A percentile compares a stretch with the other conserved stretches of the same genome.
Evolutionary conservation across 2,329 filamentous ascomycete genomes (phyloP).

Genomic region (Hypoxylon sp.): DNA sequence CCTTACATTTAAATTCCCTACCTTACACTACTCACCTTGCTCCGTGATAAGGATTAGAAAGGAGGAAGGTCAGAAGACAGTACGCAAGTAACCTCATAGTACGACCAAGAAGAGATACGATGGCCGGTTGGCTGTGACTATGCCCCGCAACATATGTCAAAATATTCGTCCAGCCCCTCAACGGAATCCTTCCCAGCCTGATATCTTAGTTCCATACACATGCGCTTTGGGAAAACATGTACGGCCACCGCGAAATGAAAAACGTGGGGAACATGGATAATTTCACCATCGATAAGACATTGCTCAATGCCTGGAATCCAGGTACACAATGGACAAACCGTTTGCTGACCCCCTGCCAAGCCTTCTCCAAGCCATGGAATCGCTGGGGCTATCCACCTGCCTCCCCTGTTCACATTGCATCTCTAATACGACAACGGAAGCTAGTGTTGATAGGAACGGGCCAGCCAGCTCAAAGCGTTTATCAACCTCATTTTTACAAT

Average conservation of each 20-base stretch:
- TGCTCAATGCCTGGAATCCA: slow-evolving; percentile 29
- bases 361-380: slow-evolving; percentile 38
- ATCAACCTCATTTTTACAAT: slow-evolving; percentile 41
- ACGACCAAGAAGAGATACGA: slow-evolving; percentile 2
- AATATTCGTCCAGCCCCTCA: slow-evolving; percentile 2
- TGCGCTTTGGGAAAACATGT: slow-evolving; percentile 15
- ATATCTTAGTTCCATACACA: slow-evolving; percentile 8
- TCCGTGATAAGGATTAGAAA: slow-evolving; percentile 11
- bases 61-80: not conserved
- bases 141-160: not conserved
- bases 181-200: slow-evolving; percentile 3
- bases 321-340: slow-evolving; percentile 17
- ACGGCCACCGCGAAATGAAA: slow-evolving; percentile 4
- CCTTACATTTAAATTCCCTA: not conserved
- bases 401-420: slow-evolving; percentile 33
- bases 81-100: not conserved
- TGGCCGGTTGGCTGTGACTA: not conserved
- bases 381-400: slow-evolving; percentile 33
- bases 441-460: slow-evolving; percentile 40
- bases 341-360: slow-evolving; percentile 41
- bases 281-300: slow-evolving; percentile 40
- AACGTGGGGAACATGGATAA: slow-evolving; percentile 29
- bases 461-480: slow-evolving; percentile 30
- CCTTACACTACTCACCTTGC: not conserved
- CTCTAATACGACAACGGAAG: slow-evolving; percentile 47